phyloP scores from a whole-genome alignment of 2,329 filamentous ascomycete species.

The Ophiostoma piceae region DNA sequence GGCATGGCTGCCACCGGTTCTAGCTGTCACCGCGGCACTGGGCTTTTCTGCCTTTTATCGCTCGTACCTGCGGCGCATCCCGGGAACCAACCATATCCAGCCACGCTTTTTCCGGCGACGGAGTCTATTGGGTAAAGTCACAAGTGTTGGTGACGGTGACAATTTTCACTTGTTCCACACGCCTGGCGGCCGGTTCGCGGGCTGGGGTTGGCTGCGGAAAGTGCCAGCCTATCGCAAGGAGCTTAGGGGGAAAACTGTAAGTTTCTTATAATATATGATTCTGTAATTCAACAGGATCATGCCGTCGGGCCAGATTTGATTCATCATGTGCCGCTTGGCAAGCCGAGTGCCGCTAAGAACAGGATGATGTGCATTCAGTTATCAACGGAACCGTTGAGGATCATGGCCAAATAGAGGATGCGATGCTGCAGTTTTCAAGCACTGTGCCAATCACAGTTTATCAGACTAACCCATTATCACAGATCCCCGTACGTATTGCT shows the following conservation, averaged over 20 bases:
- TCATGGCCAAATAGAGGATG: not conserved
- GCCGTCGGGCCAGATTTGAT: not conserved
- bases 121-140: conserved; percentile 78
- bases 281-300: not conserved
- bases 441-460: not conserved
- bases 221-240: conserved; percentile 64
- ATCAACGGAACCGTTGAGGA: not conserved
- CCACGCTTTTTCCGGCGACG: conserved; percentile 68
- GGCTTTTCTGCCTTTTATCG: conserved; percentile 58
- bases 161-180: conserved; percentile 94
- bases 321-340: not conserved
- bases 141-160: conserved; percentile 92
- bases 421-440: not conserved
- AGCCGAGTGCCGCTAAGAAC: not conserved
- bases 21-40: conserved; percentile 53
- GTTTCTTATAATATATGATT: conserved; percentile 27
- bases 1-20: conserved; percentile 49
- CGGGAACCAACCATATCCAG: conserved; percentile 67
- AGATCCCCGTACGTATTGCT: conserved; percentile 85
- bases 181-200: conserved; percentile 76
- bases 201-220: conserved; percentile 87
- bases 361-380: not conserved
- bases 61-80: conserved; percentile 78
- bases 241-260: conserved; percentile 71
- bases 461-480: conserved; percentile 16